A percentile compares a stretch with the other conserved stretches of the same genome.
phyloP scores from a whole-genome alignment of 345 rosid genomes.

The Eucalyptus fibrosa region DNA sequence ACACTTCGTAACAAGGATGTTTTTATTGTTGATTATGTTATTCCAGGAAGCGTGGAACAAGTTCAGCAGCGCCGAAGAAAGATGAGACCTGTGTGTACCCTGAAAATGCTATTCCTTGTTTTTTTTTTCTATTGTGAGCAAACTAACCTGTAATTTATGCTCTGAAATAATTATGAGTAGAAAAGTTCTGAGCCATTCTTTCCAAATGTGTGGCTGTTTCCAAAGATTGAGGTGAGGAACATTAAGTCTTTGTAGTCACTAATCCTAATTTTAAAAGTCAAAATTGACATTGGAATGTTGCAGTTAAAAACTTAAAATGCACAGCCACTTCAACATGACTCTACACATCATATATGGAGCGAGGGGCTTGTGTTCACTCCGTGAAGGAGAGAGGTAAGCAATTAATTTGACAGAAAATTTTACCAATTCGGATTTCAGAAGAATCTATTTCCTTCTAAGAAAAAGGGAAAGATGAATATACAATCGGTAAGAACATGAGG shows the following conservation, averaged over 20 bases:
- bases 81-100: not conserved
- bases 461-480: not conserved
- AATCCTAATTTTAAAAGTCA: not conserved
- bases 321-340: not conserved
- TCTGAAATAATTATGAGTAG: not conserved
- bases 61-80: conserved; percentile 42
- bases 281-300: not conserved
- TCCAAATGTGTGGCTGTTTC: not conserved
- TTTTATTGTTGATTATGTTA: not conserved
- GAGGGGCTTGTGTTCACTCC: not conserved
- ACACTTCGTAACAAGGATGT: not conserved
- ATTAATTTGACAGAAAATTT: not conserved
- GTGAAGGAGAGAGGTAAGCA: not conserved
- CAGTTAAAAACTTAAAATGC: not conserved
- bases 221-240: not conserved
- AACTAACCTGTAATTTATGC: not conserved
- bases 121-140: not conserved
- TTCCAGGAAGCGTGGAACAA: conserved; percentile 69
- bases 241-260: not conserved
- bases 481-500: not conserved
- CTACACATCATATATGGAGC: not conserved
- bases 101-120: not conserved
- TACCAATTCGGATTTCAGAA: not conserved
- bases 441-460: not conserved
- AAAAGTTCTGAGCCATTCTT: not conserved